Percentiles rank a stretch among this genome's conserved stretches.
Conservation (phyloP, 225 moss, liverwort and hornwort genomes). For the Pleurozium schreberi region DNA sequence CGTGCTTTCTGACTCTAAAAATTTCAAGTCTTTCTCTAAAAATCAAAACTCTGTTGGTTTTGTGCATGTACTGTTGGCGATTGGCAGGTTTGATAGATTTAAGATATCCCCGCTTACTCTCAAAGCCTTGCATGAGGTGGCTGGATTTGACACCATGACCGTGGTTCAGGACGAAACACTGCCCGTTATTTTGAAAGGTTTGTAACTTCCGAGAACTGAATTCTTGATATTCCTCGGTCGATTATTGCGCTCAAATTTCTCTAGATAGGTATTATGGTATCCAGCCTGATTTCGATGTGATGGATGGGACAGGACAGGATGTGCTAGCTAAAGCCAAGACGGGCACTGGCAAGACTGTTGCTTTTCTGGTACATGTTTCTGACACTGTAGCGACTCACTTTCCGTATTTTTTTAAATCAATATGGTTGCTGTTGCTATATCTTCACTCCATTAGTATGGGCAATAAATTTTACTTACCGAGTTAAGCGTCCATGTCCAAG, state of each 20-base stretch:
- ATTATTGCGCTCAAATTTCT: background rate
- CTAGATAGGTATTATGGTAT: background rate
- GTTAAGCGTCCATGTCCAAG: background rate
- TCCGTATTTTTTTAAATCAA: background rate
- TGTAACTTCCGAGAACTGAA: background rate
- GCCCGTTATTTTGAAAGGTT: slow-evolving; percentile 77
- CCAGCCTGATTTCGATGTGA: background rate
- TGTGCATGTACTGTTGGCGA: background rate
- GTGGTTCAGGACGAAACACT: slow-evolving; percentile 83
- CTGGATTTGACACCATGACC: slow-evolving; percentile 93
- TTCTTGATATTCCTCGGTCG: background rate
- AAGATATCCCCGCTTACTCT: slow-evolving; percentile 66
- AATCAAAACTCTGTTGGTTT: background rate
- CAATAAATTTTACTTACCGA: background rate
- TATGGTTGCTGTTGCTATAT: background rate
- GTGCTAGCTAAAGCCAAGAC: slow-evolving; percentile 95
- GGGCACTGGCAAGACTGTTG: slow-evolving; percentile 97
- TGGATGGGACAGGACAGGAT: slow-evolving; percentile 59
- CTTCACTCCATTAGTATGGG: background rate
- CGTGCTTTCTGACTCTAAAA: background rate
- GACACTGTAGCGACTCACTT: background rate
- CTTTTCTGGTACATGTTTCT: slow-evolving; percentile 60
- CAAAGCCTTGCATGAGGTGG: slow-evolving; percentile 78
- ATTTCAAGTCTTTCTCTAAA: background rate
- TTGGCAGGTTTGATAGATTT: slow-evolving; percentile 66